Conservation (phyloP, 305 asterid species). For the Ilex paraguariensis region DNA sequence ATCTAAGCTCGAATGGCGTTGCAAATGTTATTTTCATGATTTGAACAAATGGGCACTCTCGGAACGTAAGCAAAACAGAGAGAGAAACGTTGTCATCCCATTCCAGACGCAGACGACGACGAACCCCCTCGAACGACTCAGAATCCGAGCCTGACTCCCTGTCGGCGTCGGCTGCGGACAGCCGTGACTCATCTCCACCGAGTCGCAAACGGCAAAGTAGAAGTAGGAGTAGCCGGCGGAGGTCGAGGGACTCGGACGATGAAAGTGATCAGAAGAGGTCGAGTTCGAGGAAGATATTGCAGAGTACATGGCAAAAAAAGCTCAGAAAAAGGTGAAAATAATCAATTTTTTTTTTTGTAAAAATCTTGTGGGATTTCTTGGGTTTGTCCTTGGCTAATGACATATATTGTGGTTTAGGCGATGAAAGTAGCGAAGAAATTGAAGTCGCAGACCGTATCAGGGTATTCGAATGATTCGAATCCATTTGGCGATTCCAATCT, state of each 20-base stretch:
- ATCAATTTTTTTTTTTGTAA: too few relatives aligned
- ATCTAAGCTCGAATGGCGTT: too few relatives aligned
- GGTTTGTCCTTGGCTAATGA: too few relatives aligned
- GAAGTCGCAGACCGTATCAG: conserved; percentile 54
- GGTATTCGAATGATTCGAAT: conserved; percentile 81
- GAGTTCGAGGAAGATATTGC: conserved; percentile 41
- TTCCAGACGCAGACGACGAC: conserved; percentile 15
- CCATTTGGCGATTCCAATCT: conserved; percentile 92
- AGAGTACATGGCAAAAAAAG: conserved; percentile 66
- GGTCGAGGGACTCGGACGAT: conserved; percentile 16
- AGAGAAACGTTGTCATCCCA: conserved; percentile 25
- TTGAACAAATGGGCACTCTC: too few relatives aligned
- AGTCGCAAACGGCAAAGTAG: conserved; percentile 9
- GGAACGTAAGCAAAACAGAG: too few relatives aligned
- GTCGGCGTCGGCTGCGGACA: conserved; percentile 21
- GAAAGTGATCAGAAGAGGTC: conserved; percentile 17
- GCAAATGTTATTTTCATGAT: too few relatives aligned
- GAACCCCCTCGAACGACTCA: conserved; percentile 11
- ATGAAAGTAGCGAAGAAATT: conserved; percentile 61
- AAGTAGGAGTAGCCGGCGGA: conserved; percentile 12
- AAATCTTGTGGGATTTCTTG: too few relatives aligned
- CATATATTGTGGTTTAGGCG: conserved; percentile 34
- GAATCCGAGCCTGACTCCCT: conserved; percentile 13
- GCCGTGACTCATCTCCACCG: conserved; percentile 1
- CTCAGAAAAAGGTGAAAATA: conserved; percentile 50